Evolutionary conservation across 2,329 filamentous ascomycete species (phyloP).

Genomic region (Fusarium torreyae): DNA sequence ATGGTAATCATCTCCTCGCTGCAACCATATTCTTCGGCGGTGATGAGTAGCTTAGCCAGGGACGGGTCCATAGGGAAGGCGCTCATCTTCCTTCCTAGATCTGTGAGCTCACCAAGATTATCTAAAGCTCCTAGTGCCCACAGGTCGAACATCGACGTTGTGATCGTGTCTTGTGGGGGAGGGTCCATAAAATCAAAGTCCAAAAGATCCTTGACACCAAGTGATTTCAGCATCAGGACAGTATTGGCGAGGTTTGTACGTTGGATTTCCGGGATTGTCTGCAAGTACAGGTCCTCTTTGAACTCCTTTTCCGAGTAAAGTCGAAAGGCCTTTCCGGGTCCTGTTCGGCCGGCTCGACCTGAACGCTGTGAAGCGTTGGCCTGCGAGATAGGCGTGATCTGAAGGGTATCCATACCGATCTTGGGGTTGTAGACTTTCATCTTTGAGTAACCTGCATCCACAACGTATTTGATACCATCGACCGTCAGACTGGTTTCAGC

Average conservation of each 20-base stretch:
- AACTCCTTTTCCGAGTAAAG: slow-evolving; percentile 95
- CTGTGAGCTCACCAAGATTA: slow-evolving; percentile 92
- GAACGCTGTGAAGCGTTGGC: slow-evolving; percentile 95
- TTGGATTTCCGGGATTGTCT: slow-evolving; percentile 98
- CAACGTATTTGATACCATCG: slow-evolving; percentile 99
- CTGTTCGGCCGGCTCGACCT: slow-evolving; percentile 92
- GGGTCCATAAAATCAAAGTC: slow-evolving; percentile 99
- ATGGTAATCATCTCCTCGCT: slow-evolving; percentile 99
- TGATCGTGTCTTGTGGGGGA: slow-evolving; percentile 96
- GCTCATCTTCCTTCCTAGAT: slow-evolving; percentile 92
- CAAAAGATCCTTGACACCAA: slow-evolving; percentile 92
- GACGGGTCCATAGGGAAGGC: slow-evolving; percentile 98
- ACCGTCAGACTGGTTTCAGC: slow-evolving; percentile 98
- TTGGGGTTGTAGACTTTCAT: slow-evolving; percentile 98
- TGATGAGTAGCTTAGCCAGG: slow-evolving; percentile 94
- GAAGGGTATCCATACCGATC: slow-evolving; percentile 99
- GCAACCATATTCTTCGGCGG: slow-evolving; percentile 89
- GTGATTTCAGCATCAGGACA: slow-evolving; percentile 91
- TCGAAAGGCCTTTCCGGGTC: slow-evolving; percentile 94
- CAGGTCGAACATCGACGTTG: slow-evolving; percentile 95
- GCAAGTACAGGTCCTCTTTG: slow-evolving; percentile 95
- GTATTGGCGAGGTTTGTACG: slow-evolving; percentile 96
- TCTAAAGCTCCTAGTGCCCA: slow-evolving; percentile 96
- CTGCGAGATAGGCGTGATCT: slow-evolving; percentile 97
- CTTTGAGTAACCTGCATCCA: slow-evolving; percentile 96